Evolutionary conservation across 2,329 filamentous ascomycete species (phyloP).

Genomic region (Diaporthe ilicicola): DNA sequence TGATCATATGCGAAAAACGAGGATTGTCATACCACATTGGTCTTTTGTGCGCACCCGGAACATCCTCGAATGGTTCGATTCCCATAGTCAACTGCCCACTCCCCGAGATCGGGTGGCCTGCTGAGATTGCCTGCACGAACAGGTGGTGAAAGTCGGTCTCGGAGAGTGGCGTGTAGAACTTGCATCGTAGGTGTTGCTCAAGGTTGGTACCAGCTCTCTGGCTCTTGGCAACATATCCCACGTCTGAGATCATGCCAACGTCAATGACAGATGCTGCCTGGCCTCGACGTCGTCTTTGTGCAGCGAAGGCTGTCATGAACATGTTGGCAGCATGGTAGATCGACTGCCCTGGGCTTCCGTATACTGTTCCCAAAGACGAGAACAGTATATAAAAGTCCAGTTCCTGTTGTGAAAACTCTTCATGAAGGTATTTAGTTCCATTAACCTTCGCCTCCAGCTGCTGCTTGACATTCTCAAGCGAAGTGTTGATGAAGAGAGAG

Average conservation of each 20-base stretch:
- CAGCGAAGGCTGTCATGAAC: conserved; percentile 47
- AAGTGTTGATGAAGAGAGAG: not conserved
- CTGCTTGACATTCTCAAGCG: not conserved
- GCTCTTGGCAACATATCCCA: conserved; percentile 49
- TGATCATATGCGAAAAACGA: not conserved
- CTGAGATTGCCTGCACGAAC: conserved; percentile 51
- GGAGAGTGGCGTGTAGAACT: no score
- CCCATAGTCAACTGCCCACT: not conserved
- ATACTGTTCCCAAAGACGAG: conserved; percentile 38
- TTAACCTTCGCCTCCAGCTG: not conserved
- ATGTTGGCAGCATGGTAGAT: conserved; percentile 54
- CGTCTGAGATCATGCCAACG: conserved; percentile 49
- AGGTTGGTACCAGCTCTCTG: not conserved
- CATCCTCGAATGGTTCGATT: not conserved
- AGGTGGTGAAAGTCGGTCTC: conserved; percentile 51
- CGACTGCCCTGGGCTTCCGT: conserved; percentile 45
- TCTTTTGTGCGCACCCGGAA: no score
- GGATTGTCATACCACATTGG: no score
- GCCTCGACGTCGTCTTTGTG: conserved; percentile 46
- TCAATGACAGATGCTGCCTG: conserved; percentile 48
- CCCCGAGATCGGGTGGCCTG: not conserved
- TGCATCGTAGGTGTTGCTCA: no score
- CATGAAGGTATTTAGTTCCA: conserved; percentile 24
- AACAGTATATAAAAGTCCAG: conserved; percentile 43
- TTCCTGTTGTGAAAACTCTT: conserved; percentile 32